Percentiles rank a stretch among this genome's conserved stretches.
Evolutionary conservation across 192 early-diverging fungal species (phyloP).

Genomic region (Podila epigama): DNA sequence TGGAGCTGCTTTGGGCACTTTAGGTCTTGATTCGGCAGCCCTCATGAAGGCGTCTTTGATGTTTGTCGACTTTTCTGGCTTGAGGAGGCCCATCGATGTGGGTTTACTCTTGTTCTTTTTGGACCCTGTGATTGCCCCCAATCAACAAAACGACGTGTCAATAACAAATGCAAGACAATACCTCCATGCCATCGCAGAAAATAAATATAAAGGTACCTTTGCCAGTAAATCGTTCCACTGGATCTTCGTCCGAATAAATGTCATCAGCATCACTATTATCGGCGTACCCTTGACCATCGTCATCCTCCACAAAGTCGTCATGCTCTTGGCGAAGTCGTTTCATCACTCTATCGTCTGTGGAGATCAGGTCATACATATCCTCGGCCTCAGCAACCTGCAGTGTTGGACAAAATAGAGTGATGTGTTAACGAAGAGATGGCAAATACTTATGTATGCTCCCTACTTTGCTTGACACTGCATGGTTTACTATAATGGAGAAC

Average conservation of each 20-base stretch:
- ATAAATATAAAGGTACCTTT: no score
- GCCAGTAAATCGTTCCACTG: conserved; percentile 41
- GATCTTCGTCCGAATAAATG: conserved; percentile 56
- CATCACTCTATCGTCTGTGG: conserved; percentile 63
- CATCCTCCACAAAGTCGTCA: conserved; percentile 71
- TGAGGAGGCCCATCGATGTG: conserved; percentile 15
- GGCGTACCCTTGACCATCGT: conserved; percentile 71
- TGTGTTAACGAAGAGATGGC: background rate
- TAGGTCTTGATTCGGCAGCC: conserved; percentile 17
- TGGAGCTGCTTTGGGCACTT: background rate
- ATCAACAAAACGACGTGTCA: background rate
- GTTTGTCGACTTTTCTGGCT: conserved; percentile 25
- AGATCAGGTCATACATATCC: conserved; percentile 64
- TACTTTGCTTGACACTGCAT: background rate
- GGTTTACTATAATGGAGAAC: no score
- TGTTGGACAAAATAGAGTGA: background rate
- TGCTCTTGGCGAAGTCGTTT: conserved; percentile 44
- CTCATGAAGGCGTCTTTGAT: conserved; percentile 47
- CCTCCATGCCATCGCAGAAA: no score
- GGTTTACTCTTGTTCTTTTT: conserved; percentile 38
- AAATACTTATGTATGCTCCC: no score
- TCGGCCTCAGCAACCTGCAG: conserved; percentile 47
- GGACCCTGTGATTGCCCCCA: conserved; percentile 12
- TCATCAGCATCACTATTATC: conserved; percentile 63
- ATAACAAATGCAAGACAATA: background rate